Base-by-base conservation (phyloP, 2,329 filamentous ascomycete species). In the Xylaria sp. region DNA sequence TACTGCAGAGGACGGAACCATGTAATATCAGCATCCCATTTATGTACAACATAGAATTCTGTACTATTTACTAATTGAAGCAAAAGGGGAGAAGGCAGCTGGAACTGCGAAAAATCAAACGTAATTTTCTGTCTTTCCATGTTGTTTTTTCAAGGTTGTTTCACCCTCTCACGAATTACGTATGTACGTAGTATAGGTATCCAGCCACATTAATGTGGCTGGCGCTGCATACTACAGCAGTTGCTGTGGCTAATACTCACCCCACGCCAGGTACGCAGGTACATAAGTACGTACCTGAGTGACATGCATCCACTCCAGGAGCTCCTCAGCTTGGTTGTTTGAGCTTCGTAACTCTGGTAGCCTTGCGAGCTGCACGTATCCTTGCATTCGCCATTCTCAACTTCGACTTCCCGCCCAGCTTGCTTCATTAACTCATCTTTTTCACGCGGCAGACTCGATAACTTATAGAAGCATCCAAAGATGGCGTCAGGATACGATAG, bases 401-500 rank as follows among this genome's bases (percentile, higher is more conserved):
- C 52, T 35, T 60, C 52, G 19, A 60, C 58, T 12, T 67, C 50
- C 51, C 42, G 54, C 60, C 61, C 56, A 60, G 54, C 28, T 51
- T 40, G 45, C 50, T 46, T 37, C 45, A 52, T 55, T 55, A 47
- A 14, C 40, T 21, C 35, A 46, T 57, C 33, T 21, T 46, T 19
- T 11, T 25, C 23, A 47, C 55, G 21, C 49, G 3, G 50, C 19
- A 60, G 58, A 58, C 38, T 56, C 56, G 69, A 51, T 65, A 40
- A 25, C 51, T 38, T 37, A 23, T 37, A 62, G 53, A 47, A 35
- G 14, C 38, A 35, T 63, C 60, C 51, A 67, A 75, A 55, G 72
- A 88, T 96, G 92, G 91, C 93, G 79, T 97, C 94, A 74, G 94
- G 94, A 81, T 99, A 99, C 83, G 95, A 99, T 84, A 92, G 95